Percentiles rank a stretch among this genome's conserved stretches.
Conservation (phyloP, 2,329 filamentous ascomycete genomes). For the Exserohilum rostratum region DNA sequence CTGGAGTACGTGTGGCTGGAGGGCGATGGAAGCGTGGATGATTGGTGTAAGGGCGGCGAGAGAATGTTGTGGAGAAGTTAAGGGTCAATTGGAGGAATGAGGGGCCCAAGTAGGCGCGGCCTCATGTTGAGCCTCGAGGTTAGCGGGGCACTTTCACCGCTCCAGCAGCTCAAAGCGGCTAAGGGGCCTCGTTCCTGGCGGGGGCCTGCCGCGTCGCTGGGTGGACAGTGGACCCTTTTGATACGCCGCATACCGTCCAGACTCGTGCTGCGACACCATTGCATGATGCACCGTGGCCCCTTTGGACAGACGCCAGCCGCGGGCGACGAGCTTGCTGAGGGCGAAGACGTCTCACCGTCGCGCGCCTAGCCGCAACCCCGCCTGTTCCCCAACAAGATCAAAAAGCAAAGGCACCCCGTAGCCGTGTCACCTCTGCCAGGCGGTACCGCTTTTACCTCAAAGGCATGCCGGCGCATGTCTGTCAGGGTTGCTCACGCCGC, state of each 20-base stretch:
- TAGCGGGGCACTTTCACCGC: constrained; percentile 37
- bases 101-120: constrained; percentile 17
- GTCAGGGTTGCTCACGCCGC: neutral
- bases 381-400: constrained; percentile 5
- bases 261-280: constrained; percentile 12
- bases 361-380: constrained; percentile 13
- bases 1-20: constrained; percentile 3
- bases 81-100: constrained; percentile 18
- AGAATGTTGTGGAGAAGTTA: constrained; percentile 15
- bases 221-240: constrained; percentile 7
- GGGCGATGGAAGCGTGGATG: constrained; percentile 1
- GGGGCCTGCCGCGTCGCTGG: constrained; percentile 18
- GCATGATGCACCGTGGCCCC: neutral
- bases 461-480: neutral
- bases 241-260: constrained; percentile 13
- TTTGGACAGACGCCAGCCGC: neutral
- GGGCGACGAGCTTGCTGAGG: neutral
- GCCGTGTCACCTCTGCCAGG: no score
- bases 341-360: constrained; percentile 6
- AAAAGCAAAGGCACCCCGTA: neutral
- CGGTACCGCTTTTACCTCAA: no score
- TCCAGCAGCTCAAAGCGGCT: constrained; percentile 8
- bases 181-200: constrained; percentile 29
- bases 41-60: constrained; percentile 7
- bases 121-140: constrained; percentile 26